Base-by-base conservation (phyloP, 768 basidiomycete species). In the Daedalea quercina region DNA sequence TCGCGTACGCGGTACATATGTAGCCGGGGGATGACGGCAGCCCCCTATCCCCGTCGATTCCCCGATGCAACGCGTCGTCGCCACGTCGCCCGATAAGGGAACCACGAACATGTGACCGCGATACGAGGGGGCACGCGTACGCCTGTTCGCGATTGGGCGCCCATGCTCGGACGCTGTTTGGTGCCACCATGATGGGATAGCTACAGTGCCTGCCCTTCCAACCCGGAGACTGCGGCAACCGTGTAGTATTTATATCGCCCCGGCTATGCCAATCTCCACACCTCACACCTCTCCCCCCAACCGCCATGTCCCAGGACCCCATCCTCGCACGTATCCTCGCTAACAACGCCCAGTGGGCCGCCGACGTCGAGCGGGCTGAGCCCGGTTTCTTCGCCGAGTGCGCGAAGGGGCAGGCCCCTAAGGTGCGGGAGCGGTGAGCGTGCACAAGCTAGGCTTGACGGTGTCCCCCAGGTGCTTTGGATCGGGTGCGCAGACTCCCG, bases 401-500 rank as follows among this genome's bases (percentile, higher is more conserved):
- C 2, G 79, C 84, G 0, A 71, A 81, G 62, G 85, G 83, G 12
- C 92, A 94, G 63, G 54, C 66, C 2, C 84, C 86, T 8, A 81
- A 87, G 73, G 87, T 81, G 41, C 40, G 40, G 7, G 40, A 7
- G 7, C 17, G 40, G 40, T 42, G 40, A 17, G 15, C 40, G 15
- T 42, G 40, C 7, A 4, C 28, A 4, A 31, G 11, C 28, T 31
- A 31, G 46, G 43, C 20, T 47, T 60, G 28, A 43, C 45, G 54
- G 53, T 45, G 25, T 51, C 23, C 54, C 55, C 24, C 47, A 88
- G 87, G 73, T 84, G 11, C 78, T 87, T 60, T 90, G 85, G 86
- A 79, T 90, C 62, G 85, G 87, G 47, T 90, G 87, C 66, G 78
- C 90, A 34, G 92, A 94, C 67, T 93, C 90, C 11, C 76, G 92